A percentile compares a stretch with the other conserved stretches of the same genome.
Conservation (phyloP, 1,139 yeast genomes). For the Spencermartinsiella ligniputridi region DNA sequence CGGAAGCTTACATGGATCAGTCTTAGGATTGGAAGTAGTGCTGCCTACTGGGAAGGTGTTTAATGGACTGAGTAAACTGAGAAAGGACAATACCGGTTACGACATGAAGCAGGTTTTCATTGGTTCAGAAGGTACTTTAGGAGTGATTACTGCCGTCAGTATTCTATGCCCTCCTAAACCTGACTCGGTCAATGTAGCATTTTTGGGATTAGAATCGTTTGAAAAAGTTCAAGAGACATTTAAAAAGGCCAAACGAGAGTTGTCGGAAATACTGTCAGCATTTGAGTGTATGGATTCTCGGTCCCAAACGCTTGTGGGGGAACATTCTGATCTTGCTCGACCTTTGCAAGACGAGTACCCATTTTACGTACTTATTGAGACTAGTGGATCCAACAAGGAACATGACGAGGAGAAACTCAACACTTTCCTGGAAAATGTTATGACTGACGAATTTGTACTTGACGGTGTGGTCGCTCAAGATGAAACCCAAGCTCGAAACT, state of each 20-base stretch:
- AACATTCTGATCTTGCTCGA: constrained; percentile 46
- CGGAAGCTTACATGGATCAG: constrained; percentile 91
- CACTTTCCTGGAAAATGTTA: constrained; percentile 70
- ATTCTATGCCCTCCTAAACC: constrained; percentile 93
- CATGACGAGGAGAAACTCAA: constrained; percentile 52
- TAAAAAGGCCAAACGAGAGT: constrained; percentile 69
- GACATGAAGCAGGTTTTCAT: constrained; percentile 88
- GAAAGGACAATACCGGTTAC: constrained; percentile 93
- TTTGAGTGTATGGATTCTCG: constrained; percentile 90
- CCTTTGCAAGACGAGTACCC: constrained; percentile 81
- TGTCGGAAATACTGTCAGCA: constrained; percentile 84
- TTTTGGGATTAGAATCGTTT: constrained; percentile 75
- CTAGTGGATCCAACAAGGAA: constrained; percentile 87
- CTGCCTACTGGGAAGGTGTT: constrained; percentile 83
- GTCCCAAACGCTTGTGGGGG: constrained; percentile 64
- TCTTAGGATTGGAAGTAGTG: constrained; percentile 87
- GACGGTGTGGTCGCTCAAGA: constrained; percentile 98
- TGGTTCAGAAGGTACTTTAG: constrained; percentile 91
- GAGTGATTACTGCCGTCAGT: constrained; percentile 85
- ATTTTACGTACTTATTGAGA: constrained; percentile 86
- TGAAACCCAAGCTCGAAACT: constrained; percentile 72
- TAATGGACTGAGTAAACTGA: constrained; percentile 72
- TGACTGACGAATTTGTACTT: constrained; percentile 77
- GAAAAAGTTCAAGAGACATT: constrained; percentile 81
- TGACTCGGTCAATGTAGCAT: constrained; percentile 79